phyloP scores from a whole-genome alignment of 192 early-diverging fungal species.

The Neocallimastix lanati region DNA sequence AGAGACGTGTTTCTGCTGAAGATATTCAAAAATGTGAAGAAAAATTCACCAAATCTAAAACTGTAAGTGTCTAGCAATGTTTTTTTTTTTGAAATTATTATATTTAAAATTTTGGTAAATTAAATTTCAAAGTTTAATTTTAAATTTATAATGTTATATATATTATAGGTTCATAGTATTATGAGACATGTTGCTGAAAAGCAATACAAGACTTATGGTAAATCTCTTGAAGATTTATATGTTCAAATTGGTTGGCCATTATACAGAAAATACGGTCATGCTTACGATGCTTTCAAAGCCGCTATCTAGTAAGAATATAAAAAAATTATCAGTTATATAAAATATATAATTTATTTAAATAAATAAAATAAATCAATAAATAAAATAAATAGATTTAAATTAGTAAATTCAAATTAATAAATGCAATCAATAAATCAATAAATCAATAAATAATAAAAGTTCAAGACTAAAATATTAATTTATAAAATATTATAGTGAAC shows the following conservation, averaged over 20 bases:
- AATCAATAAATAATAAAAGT: no score
- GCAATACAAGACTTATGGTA: constrained; percentile 9
- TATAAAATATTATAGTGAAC: constrained; percentile 35
- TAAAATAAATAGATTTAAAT: no score
- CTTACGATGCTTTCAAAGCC: constrained; percentile 90
- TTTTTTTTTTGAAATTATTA: no score
- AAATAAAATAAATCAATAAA: no score
- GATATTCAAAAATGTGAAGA: constrained; percentile 82
- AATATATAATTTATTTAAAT: no score
- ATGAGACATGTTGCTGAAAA: constrained; percentile 79
- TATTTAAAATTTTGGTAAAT: no score
- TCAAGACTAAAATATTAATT: no score
- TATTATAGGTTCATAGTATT: constrained; percentile 48
- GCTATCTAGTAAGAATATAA: constrained; percentile 52
- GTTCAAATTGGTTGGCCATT: constrained; percentile 79
- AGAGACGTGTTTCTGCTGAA: constrained; percentile 75
- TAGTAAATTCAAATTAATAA: no score
- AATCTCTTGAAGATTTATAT: constrained; percentile 58
- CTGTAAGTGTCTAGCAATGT: constrained; percentile 22
- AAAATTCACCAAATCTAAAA: constrained; percentile 82
- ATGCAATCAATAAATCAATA: no score
- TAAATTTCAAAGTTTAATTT: no score
- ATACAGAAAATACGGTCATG: constrained; percentile 88
- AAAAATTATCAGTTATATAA: no score
- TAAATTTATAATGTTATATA: background rate